These are phyloP conservation scores for Fusarium torulosum DNA, from an alignment of 2,329 filamentous ascomycete species.

Conservation along the genomic window DNA sequence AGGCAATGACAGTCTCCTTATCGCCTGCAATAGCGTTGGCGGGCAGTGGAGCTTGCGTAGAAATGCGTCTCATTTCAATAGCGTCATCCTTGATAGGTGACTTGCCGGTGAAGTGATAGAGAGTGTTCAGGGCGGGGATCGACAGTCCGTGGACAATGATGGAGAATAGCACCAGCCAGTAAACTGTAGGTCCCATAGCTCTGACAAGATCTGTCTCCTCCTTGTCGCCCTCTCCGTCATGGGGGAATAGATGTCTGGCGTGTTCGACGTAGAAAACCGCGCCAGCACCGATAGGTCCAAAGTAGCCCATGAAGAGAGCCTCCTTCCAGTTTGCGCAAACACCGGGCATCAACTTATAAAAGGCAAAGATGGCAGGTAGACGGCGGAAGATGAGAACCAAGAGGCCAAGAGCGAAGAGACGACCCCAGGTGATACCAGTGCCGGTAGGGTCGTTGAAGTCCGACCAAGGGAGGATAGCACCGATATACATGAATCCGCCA, in stretches of 20 bases:
- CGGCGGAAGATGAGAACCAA: constrained; percentile 66
- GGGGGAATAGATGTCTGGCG: constrained; percentile 56
- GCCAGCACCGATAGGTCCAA: constrained; percentile 81
- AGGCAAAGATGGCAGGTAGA: constrained; percentile 66
- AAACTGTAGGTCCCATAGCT: constrained; percentile 57
- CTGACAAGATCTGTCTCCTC: constrained; percentile 53
- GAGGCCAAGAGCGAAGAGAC: constrained; percentile 62
- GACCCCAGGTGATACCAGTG: constrained; percentile 64
- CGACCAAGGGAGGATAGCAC: constrained; percentile 66
- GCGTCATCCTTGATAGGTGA: constrained; percentile 51
- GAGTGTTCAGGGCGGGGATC: constrained; percentile 53
- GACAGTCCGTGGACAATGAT: constrained; percentile 54
- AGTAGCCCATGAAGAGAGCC: constrained; percentile 73
- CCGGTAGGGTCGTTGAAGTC: constrained; percentile 63
- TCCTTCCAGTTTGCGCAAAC: constrained; percentile 66
- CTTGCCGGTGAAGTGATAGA: constrained; percentile 48
- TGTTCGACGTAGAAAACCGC: constrained; percentile 79
- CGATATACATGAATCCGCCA: constrained; percentile 70
- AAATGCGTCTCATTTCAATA: not conserved
- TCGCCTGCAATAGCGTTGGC: not conserved
- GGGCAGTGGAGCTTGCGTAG: not conserved
- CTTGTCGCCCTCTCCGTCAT: constrained; percentile 51
- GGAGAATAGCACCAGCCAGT: constrained; percentile 54
- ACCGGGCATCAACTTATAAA: constrained; percentile 67
- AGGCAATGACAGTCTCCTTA: constrained; percentile 7